These are phyloP conservation scores for Lentinula detonsa DNA, from an alignment of 768 basidiomycete genomes.

Conservation along the genomic window DNA sequence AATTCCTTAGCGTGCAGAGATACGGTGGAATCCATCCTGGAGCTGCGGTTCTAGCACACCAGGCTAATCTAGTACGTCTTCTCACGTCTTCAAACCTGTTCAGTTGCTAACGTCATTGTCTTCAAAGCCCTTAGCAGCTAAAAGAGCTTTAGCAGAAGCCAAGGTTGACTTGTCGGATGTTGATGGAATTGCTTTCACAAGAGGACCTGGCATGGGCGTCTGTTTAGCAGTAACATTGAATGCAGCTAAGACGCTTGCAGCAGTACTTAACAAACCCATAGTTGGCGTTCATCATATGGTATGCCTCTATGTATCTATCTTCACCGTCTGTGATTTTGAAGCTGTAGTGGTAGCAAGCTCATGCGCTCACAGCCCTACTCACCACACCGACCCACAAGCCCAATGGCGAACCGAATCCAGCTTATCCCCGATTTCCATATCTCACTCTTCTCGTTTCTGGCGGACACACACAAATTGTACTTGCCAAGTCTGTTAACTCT, in stretches of 20 bases:
- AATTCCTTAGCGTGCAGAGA: constrained; percentile 39
- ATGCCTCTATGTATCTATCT: constrained; percentile 10
- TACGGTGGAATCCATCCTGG: constrained; percentile 75
- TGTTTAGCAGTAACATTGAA: constrained; percentile 77
- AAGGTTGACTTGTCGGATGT: constrained; percentile 52
- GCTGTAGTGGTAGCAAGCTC: constrained; percentile 67
- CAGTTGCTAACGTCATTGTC: neutral
- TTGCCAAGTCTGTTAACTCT: constrained; percentile 49
- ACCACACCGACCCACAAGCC: constrained; percentile 31
- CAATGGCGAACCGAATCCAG: constrained; percentile 10
- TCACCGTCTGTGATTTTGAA: constrained; percentile 1
- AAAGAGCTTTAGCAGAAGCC: constrained; percentile 62
- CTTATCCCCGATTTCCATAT: constrained; percentile 71
- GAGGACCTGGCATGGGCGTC: constrained; percentile 81
- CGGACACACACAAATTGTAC: constrained; percentile 88
- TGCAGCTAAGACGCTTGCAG: constrained; percentile 82
- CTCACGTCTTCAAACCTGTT: neutral
- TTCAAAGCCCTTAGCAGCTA: constrained; percentile 66
- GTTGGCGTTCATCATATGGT: constrained; percentile 95
- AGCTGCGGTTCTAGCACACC: constrained; percentile 74
- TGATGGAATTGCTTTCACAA: constrained; percentile 87
- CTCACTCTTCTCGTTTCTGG: constrained; percentile 86
- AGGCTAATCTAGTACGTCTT: constrained; percentile 60
- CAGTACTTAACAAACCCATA: constrained; percentile 69
- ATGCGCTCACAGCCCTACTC: constrained; percentile 76